Evolutionary conservation across 2,329 filamentous ascomycete genomes (phyloP).

Genomic region (Ophiocordyceps camponoti-saundersi): DNA sequence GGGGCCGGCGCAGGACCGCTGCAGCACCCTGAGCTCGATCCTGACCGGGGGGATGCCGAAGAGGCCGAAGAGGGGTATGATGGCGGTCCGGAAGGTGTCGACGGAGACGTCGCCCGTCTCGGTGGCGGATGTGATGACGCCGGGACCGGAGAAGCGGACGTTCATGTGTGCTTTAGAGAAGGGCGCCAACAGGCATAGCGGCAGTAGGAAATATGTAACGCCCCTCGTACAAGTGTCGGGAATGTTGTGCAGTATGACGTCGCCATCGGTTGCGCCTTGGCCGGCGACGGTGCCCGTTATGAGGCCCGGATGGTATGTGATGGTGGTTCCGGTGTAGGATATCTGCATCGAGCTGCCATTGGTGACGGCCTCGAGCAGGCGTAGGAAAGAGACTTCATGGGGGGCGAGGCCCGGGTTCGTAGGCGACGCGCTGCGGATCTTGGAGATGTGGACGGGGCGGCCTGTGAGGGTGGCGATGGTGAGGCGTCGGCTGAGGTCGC

Average conservation of each 20-base stretch:
- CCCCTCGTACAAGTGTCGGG: conserved; percentile 64
- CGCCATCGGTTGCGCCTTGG: conserved; percentile 49
- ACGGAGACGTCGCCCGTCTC: conserved; percentile 74
- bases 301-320: conserved; percentile 81
- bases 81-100: conserved; percentile 83
- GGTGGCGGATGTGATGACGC: conserved; percentile 81
- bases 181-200: conserved; percentile 76
- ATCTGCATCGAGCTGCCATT: conserved; percentile 94
- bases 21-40: conserved; percentile 72
- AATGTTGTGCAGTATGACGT: conserved; percentile 67
- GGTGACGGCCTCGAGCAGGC: conserved; percentile 83
- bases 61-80: conserved; percentile 74
- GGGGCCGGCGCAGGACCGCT: conserved; percentile 59
- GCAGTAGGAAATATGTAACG: conserved; percentile 80
- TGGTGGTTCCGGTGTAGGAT: conserved; percentile 84
- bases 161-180: conserved; percentile 89
- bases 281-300: conserved; percentile 75
- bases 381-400: conserved; percentile 89
- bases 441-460: conserved; percentile 74
- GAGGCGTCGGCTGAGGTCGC: conserved; percentile 67
- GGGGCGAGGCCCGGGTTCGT: conserved; percentile 78
- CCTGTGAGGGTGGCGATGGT: conserved; percentile 85
- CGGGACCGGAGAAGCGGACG: conserved; percentile 74
- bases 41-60: conserved; percentile 71
- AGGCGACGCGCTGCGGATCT: conserved; percentile 76